These are phyloP conservation scores for Didymella lethalis DNA, from an alignment of 2,329 filamentous ascomycete genomes.

Conservation along the genomic window DNA sequence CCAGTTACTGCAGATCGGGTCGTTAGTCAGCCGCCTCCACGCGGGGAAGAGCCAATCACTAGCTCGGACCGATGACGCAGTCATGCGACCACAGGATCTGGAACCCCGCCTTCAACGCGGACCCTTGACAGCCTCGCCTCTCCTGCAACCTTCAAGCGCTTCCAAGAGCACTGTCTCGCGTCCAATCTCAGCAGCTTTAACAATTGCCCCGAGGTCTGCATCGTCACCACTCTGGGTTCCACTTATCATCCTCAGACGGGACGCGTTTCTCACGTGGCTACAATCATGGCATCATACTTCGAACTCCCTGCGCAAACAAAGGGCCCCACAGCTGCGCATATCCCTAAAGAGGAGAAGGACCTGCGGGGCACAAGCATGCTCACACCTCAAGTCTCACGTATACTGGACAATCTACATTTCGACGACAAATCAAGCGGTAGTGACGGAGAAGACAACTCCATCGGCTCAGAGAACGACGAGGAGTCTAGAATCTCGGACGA, in stretches of 20 bases:
- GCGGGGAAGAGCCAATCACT: conserved; percentile 16
- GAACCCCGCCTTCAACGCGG: conserved; percentile 14
- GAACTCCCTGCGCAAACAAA: conserved; percentile 37
- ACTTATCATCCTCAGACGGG: conserved; percentile 11
- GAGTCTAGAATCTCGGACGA: conserved; percentile 18
- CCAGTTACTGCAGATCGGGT: conserved; percentile 11
- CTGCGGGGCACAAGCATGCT: conserved; percentile 34
- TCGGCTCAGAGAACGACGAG: conserved; percentile 16
- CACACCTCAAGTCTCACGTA: conserved; percentile 42
- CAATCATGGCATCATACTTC: conserved; percentile 48
- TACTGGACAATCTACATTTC: conserved; percentile 39
- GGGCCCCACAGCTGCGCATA: conserved; percentile 20
- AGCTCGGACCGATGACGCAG: conserved; percentile 6
- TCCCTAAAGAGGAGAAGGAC: conserved; percentile 28
- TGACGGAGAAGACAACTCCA: conserved; percentile 19
- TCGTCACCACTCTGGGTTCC: conserved; percentile 15
- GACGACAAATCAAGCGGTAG: conserved; percentile 40
- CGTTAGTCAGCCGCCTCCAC: conserved; percentile 3
- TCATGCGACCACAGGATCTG: conserved; percentile 16
- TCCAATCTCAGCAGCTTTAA: conserved; percentile 17
- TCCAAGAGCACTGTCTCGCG: conserved; percentile 19
- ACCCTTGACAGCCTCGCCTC: conserved; percentile 19
- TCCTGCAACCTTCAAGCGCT: conserved; percentile 16
- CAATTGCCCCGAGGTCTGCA: neutral
- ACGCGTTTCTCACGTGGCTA: conserved; percentile 11